Evolutionary conservation across 2,329 filamentous ascomycete genomes (phyloP).

Genomic region (Epichloe sibirici): DNA sequence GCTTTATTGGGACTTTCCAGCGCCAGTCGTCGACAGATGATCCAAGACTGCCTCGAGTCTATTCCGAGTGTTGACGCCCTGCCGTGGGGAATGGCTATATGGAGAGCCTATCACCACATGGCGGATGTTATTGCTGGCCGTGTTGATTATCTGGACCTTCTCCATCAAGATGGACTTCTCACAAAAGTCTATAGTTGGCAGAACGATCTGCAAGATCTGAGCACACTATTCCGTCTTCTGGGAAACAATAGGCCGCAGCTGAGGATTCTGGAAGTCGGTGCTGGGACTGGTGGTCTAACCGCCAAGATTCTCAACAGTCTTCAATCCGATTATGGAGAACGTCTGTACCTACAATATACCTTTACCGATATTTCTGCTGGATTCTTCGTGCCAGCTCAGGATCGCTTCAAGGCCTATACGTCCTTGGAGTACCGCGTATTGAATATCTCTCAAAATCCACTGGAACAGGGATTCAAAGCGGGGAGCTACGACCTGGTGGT

Average conservation of each 20-base stretch:
- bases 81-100: no score
- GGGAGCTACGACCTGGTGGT: slow-evolving; percentile 26
- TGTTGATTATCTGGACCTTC: no score
- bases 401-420: slow-evolving; percentile 12
- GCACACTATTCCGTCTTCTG: not conserved
- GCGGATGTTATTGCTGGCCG: no score
- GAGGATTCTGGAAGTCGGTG: slow-evolving; percentile 28
- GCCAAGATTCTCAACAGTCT: slow-evolving; percentile 1
- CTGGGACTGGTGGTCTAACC: slow-evolving; percentile 31
- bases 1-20: no score
- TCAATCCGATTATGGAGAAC: no score
- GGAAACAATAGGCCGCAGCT: slow-evolving; percentile 25
- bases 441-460: slow-evolving; percentile 14
- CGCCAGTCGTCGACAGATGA: no score
- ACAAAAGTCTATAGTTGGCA: no score
- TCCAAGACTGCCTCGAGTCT: no score
- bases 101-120: no score
- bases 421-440: slow-evolving; percentile 9
- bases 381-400: slow-evolving; percentile 25
- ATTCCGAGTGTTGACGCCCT: no score
- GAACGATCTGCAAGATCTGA: no score
- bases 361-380: slow-evolving; percentile 31
- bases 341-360: slow-evolving; percentile 19
- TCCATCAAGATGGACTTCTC: no score
- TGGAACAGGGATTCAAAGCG: slow-evolving; percentile 18